Evolutionary conservation across 2,329 filamentous ascomycete genomes (phyloP), one percentile per base, ranked within the genome.

Genomic region (Drechslerella dactyloides): DNA sequence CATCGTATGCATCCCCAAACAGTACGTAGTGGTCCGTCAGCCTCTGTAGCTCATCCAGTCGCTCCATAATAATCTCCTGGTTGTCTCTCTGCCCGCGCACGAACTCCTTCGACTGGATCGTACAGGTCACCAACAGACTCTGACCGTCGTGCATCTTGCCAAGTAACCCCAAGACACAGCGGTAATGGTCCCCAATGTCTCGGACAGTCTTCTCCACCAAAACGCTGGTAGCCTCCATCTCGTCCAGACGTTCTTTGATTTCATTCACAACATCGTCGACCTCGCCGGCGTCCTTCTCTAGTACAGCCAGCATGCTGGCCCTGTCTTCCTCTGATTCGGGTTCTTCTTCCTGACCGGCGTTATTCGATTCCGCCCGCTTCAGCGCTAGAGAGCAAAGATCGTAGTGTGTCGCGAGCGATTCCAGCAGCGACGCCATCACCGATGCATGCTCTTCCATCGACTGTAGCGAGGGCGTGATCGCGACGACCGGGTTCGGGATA

Each of bases 21-120:
- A 89, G 88, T 72, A 93, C 89, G 79, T 97, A 97, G 76, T 97
- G 91, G n/a, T 86, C 83, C 10, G 87, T 84, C 76, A 97, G 85
- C 21, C 86, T 86, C 57, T 89, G 87, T 79, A 97, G 89, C 77
- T 96, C 91, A 8, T 84, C 82, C 44, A 96, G 85, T 75, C 87
- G 89, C 15, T 81, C 83, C 37, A 84, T 83, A 23, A 97, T 90
- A 17, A 83, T 84, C 2, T 86, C 84, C 74, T 88, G 87, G 75
- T 96, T 91, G 69, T 89, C 86, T 27, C 86, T 84, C 91, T 93
- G 97, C 1, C 82, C 80, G 10, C 78, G 78, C 2, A 80, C 80
- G 75, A 84, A 84, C 11, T 80, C 80, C 50, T 82, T 81, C 17
- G 80, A 80, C 62, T 82, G 81, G 0, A 80, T 78, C 3, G 84